Percentiles rank a stretch among this genome's conserved stretches.
Evolutionary conservation across 306 rosid genomes (phyloP).

Genomic region (Fagus crenata): DNA sequence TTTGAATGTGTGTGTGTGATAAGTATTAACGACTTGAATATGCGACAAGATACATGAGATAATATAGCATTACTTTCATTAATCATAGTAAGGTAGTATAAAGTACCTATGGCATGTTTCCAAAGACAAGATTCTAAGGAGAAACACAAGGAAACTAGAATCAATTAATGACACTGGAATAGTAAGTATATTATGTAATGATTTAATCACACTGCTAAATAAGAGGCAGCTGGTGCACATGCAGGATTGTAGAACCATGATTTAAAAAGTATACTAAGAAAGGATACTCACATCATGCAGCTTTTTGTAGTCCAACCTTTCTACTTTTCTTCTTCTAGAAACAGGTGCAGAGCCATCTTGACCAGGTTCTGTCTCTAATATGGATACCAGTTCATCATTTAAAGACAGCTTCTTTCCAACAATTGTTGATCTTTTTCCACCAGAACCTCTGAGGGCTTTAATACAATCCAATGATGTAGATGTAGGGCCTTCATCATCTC

Average conservation of each 20-base stretch:
- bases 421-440: constrained; percentile 33
- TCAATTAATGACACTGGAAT: background rate
- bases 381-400: constrained; percentile 58
- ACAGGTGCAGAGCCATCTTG: constrained; percentile 52
- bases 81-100: background rate
- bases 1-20: background rate
- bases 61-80: background rate
- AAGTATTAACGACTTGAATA: background rate
- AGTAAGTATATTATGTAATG: background rate
- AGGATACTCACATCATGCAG: constrained; percentile 88
- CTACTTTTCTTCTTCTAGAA: constrained; percentile 60
- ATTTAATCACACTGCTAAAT: constrained; percentile 14
- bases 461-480: too few relatives aligned
- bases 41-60: background rate
- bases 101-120: background rate
- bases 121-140: background rate
- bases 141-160: background rate
- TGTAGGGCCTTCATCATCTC: constrained; percentile 33
- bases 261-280: constrained; percentile 23
- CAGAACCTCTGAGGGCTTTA: constrained; percentile 41
- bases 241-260: constrained; percentile 18
- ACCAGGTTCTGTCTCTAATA: constrained; percentile 46
- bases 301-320: constrained; percentile 91
- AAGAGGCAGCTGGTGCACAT: constrained; percentile 16
- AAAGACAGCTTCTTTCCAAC: constrained; percentile 49